Base-by-base conservation (phyloP, 108 stramenopile species). In the Pseudonitzschia delicatissima region DNA sequence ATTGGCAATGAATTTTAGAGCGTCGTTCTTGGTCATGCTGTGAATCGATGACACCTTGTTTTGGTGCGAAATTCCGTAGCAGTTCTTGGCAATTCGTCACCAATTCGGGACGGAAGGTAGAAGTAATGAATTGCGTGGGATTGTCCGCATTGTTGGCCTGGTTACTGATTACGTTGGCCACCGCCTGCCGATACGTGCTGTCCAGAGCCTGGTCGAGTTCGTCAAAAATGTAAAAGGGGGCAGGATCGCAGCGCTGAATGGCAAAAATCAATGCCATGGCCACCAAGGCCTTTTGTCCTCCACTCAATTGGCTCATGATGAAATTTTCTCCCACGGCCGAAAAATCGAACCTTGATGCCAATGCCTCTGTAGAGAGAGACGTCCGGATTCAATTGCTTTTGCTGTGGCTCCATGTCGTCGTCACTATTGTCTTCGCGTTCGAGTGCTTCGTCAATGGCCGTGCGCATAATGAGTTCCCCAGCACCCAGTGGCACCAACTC, bases 181-280 rank as follows among this genome's bases (percentile, higher is more conserved):
- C 97, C 20, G 97, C 86, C 34, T 93, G 81, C 47, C 99, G 93
- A 69, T 99, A 91, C 13, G 90, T 95, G 33, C 92, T 83, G 72
- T 99, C 99, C 12, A 99, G 77, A 2, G 99, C 98, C 78, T 98
- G 97, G 66, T 97, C 93, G 49, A 97, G 73, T 71, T 99, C 99
- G 71, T 99, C 99, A 77, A 99, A 99, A 31, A 99, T 87, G 69
- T 99, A 99, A 72, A 99, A 99, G 13, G 99, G 98, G 6, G 98
- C 99, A 32, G 98, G 98, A 74, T 99, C 99, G 72, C 97, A 98
- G 33, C 98, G 84, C 53, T 97, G 97, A 57, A 97, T 97, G 8
- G 99, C 97, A 76, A 99, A 99, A 62, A 99, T 98, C 57, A 99
- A 88, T 34, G 97, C 97, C 71, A 99, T 81, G 1, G 99, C 98